Evolutionary conservation across 371 early-diverging fungal genomes (phyloP), one percentile per base, ranked within the genome.

Genomic region (Lichtheimia ornata): DNA sequence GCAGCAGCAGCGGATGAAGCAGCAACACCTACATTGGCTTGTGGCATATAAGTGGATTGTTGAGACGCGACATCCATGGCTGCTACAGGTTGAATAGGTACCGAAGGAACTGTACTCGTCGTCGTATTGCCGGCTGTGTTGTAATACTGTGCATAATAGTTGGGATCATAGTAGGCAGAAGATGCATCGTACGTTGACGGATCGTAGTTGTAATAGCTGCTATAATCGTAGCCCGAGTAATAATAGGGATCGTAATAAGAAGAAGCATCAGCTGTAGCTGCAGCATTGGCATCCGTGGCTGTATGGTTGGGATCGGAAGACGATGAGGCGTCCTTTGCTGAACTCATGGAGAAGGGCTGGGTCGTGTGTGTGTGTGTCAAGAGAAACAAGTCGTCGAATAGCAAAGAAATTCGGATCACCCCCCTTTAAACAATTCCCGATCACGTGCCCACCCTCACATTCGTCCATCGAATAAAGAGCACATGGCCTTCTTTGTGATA

Each of bases 151-250:
- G 73, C 60, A 55, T 77, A 73, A 20, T 71, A 69, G 42, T 60
- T 66, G 25, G 72, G 69, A 63, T 73, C 70, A 40, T 77, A 70
- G 52, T 70, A 70, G 35, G 11, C 11, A 35, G 60, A 59, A 25
- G 60, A 59, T 57, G 58, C 58, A n/a, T 59, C 44, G 27, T 43
- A 51, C 35, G 35, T 35, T 24, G 67, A 44, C 9, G 62, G 35
- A 52, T 62, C 69, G 44, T 66, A 64, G 22, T 42, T 56, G 43
- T 67, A 67, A 25, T 67, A 62, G 6, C 59, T n/a, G 13, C 57
- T 57, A 35, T 77, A 74, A 47, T 74, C 72, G 51, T 76, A 70
- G 12, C 71, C 69, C 25, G 65, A 66, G 56, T 72, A 73, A 30
- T 59, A 62, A 22, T 62, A 62, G 4, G 61, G 50, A 67, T 63